Evolutionary conservation across 2,329 filamentous ascomycete species (phyloP).

Genomic region (Talaromyces amestolkiae): DNA sequence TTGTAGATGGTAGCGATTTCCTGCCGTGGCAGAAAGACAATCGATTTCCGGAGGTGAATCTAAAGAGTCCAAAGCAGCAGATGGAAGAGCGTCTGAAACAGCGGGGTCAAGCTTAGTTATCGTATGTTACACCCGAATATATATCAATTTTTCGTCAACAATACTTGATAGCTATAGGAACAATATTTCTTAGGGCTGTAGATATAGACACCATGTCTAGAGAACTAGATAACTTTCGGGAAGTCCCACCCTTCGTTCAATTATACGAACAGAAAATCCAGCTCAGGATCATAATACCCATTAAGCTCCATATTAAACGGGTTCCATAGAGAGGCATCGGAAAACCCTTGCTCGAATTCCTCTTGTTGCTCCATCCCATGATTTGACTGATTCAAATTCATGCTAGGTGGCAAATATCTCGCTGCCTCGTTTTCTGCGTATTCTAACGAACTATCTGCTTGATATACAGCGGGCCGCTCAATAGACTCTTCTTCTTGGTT

Average conservation of each 20-base stretch:
- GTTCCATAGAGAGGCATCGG: not conserved
- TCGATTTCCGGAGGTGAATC: conserved; percentile 36
- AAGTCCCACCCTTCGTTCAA: no score
- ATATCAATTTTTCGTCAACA: not conserved
- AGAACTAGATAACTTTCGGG: no score
- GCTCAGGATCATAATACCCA: not conserved
- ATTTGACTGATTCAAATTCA: not conserved
- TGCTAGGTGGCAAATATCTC: not conserved
- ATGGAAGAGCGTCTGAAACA: not conserved
- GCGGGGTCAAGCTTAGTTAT: not conserved
- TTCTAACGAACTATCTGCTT: not conserved
- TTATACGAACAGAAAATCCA: not conserved
- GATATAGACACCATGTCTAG: no score
- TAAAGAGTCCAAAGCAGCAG: conserved; percentile 29
- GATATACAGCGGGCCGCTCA: not conserved
- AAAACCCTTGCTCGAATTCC: not conserved
- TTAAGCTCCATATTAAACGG: not conserved
- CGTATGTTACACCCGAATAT: not conserved
- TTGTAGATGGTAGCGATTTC: conserved; percentile 37
- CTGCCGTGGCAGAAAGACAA: conserved; percentile 38
- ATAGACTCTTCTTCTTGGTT: not conserved
- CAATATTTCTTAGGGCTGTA: no score
- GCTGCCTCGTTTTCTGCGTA: not conserved
- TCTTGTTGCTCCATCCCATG: not conserved
- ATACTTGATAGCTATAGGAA: not conserved